phyloP scores from a whole-genome alignment of 169 alveolate genomes.

The Plasmodium sp. region DNA sequence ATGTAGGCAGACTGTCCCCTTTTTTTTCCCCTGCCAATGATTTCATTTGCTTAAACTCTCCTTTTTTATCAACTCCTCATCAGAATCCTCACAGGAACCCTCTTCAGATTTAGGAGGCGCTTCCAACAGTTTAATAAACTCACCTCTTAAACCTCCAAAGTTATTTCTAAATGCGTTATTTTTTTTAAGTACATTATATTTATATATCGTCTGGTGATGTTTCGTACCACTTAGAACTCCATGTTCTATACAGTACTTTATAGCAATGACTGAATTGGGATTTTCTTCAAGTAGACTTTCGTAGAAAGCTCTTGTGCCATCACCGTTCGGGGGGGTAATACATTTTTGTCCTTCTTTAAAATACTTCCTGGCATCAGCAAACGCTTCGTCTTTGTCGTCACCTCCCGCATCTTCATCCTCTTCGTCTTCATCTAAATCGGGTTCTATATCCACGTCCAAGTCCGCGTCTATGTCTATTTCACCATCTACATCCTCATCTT shows the following conservation, averaged over 20 bases:
- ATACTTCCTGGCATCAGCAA: slow-evolving; percentile 81
- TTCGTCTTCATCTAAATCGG: slow-evolving; percentile 39
- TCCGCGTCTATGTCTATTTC: background rate
- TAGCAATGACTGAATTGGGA: slow-evolving; percentile 91
- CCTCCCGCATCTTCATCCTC: slow-evolving; percentile 17
- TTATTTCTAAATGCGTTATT: slow-evolving; percentile 68
- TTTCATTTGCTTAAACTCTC: slow-evolving; percentile 18
- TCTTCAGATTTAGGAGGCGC: slow-evolving; percentile 2
- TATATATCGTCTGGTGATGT: slow-evolving; percentile 70
- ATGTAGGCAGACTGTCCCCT: background rate
- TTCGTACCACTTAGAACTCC: slow-evolving; percentile 83
- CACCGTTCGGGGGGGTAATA: slow-evolving; percentile 94
- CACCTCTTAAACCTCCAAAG: slow-evolving; percentile 43
- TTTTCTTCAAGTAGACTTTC: slow-evolving; percentile 91
- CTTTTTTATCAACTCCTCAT: slow-evolving; percentile 41
- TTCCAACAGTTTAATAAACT: slow-evolving; percentile 42
- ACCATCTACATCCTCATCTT: background rate
- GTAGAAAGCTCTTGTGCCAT: slow-evolving; percentile 93
- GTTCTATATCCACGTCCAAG: background rate
- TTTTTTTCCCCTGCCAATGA: background rate
- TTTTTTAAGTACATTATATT: slow-evolving; percentile 36
- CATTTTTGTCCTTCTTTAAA: slow-evolving; percentile 90
- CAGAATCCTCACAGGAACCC: slow-evolving; percentile 9
- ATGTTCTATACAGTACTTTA: slow-evolving; percentile 85
- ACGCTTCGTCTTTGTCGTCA: slow-evolving; percentile 75